Percentiles rank a stretch among this genome's conserved stretches.
These are phyloP conservation scores for Fragosphaeria purpurea DNA, from an alignment of 2,329 filamentous ascomycete genomes.

Conservation along the genomic window DNA sequence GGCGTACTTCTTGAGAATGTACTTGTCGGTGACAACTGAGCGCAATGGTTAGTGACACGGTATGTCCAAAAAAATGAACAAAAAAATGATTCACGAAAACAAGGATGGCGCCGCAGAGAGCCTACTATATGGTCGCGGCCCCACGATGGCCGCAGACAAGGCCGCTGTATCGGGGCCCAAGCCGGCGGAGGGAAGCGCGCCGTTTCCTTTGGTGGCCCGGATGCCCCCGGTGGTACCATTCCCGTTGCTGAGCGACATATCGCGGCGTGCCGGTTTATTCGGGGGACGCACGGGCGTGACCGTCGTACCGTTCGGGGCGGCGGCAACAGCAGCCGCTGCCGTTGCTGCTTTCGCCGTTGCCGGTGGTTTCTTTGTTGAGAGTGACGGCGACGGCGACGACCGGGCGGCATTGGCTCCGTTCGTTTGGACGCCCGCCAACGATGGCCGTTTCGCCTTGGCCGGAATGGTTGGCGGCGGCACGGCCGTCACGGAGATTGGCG, in stretches of 20 bases:
- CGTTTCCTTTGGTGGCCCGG: slow-evolving; percentile 8
- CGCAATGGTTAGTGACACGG: not conserved
- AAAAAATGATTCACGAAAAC: not conserved
- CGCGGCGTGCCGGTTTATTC: slow-evolving; percentile 49
- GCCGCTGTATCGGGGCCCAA: slow-evolving; percentile 29
- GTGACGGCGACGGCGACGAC: slow-evolving; percentile 49
- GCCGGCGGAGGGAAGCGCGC: not conserved
- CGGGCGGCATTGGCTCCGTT: slow-evolving; percentile 50
- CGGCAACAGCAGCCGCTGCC: slow-evolving; percentile 21
- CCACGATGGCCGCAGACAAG: slow-evolving; percentile 22
- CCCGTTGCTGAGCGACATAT: slow-evolving; percentile 23
- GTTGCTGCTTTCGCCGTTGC: slow-evolving; percentile 39
- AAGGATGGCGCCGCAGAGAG: not conserved
- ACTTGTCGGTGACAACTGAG: slow-evolving; percentile 61
- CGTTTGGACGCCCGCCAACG: slow-evolving; percentile 55
- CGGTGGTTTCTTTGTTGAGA: slow-evolving; percentile 45
- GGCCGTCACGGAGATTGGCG: slow-evolving; percentile 40
- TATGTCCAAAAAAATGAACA: not conserved
- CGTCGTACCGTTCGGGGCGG: slow-evolving; percentile 32
- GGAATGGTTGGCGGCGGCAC: slow-evolving; percentile 30
- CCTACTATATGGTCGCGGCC: slow-evolving; percentile 45
- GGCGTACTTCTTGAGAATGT: slow-evolving; percentile 73
- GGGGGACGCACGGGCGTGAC: slow-evolving; percentile 36
- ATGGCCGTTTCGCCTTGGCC: slow-evolving; percentile 58
- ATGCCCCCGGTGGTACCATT: not conserved